Base-by-base conservation (phyloP, 1,284 basidiomycete species). In the Phenoliferia sp. region DNA sequence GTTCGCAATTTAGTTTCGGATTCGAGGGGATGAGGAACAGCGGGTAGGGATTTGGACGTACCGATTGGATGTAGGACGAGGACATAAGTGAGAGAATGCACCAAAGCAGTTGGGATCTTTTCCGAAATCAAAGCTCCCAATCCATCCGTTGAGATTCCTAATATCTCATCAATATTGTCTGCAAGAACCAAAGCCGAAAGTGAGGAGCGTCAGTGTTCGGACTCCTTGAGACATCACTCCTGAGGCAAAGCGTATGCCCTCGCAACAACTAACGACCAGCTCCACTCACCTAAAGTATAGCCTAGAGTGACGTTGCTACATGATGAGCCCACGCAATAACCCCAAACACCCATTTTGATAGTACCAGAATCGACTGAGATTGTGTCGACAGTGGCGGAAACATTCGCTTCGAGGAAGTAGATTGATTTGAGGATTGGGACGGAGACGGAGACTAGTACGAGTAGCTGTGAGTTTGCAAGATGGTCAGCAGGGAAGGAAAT, bases 61-160 rank as follows among this genome's bases (percentile, higher is more conserved):
- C 65, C 75, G 52, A 76, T 67, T 4, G 75, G 75, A 59, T 76
- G 75, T 12, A 76, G 66, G 58, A 76, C 59, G 56, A 76, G 67
- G 50, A 73, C 69, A 59, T 76, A 76, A 39, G 75, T 75, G 57
- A 73, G 64, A 58, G 63, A 64, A 63, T 75, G 71, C 59, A 76
- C 70, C 50, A 76, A 71, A 17, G 69, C 59, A 50, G 68, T 73
- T 9, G 70, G 69, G 17, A 75, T 54, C n/a, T 61, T 65, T 29
- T 63, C 35, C 31, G 59, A 61, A 55, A 35, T 36, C 36, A 22
- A 22, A 44, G 48, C 39, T 44, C 59, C 61, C 12, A 48, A 57
- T 36, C 61, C 64, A n/a, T 50, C 64, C 22, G 63, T 35, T 6
- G 36, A 48, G 36, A 44, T 48, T 4, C 39, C 36, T 7, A 32